Evolutionary conservation across 352 stramenopile species (phyloP), one percentile per base, ranked within the genome.

Genomic region (Phytophthora boehmeriae): DNA sequence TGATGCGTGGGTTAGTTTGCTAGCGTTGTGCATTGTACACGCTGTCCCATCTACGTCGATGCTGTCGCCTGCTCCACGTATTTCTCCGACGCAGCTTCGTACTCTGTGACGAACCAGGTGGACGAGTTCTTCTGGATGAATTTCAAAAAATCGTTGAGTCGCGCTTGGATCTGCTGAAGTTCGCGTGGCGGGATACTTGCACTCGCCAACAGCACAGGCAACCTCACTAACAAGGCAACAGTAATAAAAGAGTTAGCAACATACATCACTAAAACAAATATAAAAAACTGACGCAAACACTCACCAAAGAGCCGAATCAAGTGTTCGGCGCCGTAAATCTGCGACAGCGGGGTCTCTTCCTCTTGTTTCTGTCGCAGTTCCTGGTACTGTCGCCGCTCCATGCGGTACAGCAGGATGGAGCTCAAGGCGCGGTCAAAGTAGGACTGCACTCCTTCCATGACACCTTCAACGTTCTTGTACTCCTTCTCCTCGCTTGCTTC

Each of bases 311-410:
- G 69, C 41, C 93, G 78, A 20, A 98, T 76, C 5, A 98, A 73
- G 46, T 97, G 90, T 58, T 98, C 90, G 14, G 84, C 90, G 20
- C 92, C 92, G 62, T 98, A 98, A 23, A 98, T 86, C 63, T 97
- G 72, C n/a, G 88, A 94, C 17, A 94, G 76, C 32, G 77, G 78
- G 54, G 73, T 76, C 41, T 85, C 76, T 28, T 76, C 61, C 20
- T 27, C 55, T 43, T 89, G 67, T 46, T 78, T 75, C 44, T 83
- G 66, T 59, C 84, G 76, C 22, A 96, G 75, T 39, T 93, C 68
- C 36, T 95, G 72, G 61, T 93, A 98, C 80, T 98, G 93, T 49
- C 74, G 71, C 36, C 92, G 86, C 61, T 98, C 93, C 66, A 96
- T 86, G 16, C 80, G 79, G 59, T 98, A 98, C 14, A 98, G 76